These are phyloP conservation scores for Phytophthora litchii DNA, from an alignment of 352 stramenopile genomes.

Conservation along the genomic window DNA sequence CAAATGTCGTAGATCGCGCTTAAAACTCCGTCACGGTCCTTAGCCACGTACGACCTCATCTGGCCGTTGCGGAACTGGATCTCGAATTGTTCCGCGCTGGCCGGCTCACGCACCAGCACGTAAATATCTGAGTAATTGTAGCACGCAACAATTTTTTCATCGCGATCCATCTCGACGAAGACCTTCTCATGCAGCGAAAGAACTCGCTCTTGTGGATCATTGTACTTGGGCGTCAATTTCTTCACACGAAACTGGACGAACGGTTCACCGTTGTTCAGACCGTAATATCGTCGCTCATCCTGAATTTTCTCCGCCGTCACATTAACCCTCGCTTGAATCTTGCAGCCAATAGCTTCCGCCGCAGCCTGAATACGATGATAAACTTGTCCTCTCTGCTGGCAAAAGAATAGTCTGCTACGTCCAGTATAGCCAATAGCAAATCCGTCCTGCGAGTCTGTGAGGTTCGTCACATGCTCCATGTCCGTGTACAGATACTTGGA, in stretches of 20 bases:
- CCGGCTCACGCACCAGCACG: slow-evolving; percentile 61
- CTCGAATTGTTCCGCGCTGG: slow-evolving; percentile 61
- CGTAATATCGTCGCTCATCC: slow-evolving; percentile 50
- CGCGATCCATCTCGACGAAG: slow-evolving; percentile 66
- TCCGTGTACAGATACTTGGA: slow-evolving; percentile 84
- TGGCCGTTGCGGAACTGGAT: slow-evolving; percentile 77
- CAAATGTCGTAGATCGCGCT: slow-evolving; percentile 82
- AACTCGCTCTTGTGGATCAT: slow-evolving; percentile 46
- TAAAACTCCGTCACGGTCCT: slow-evolving; percentile 76
- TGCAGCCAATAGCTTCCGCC: slow-evolving; percentile 61
- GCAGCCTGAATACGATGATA: slow-evolving; percentile 61
- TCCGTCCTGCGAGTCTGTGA: slow-evolving; percentile 59
- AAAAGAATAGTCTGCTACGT: slow-evolving; percentile 76
- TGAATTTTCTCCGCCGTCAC: slow-evolving; percentile 52
- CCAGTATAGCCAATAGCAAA: slow-evolving; percentile 75
- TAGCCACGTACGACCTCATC: slow-evolving; percentile 58
- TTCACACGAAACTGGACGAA: slow-evolving; percentile 78
- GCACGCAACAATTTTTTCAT: slow-evolving; percentile 59
- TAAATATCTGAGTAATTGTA: slow-evolving; percentile 75
- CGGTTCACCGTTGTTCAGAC: slow-evolving; percentile 49
- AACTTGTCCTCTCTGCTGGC: slow-evolving; percentile 57
- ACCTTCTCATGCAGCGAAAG: slow-evolving; percentile 77
- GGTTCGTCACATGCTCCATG: slow-evolving; percentile 72
- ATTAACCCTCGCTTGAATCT: slow-evolving; percentile 44
- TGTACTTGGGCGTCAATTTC: slow-evolving; percentile 76